A percentile compares a stretch with the other conserved stretches of the same genome.
Evolutionary conservation across 352 stramenopile species (phyloP).

Genomic region (Thalassiosira hispida): DNA sequence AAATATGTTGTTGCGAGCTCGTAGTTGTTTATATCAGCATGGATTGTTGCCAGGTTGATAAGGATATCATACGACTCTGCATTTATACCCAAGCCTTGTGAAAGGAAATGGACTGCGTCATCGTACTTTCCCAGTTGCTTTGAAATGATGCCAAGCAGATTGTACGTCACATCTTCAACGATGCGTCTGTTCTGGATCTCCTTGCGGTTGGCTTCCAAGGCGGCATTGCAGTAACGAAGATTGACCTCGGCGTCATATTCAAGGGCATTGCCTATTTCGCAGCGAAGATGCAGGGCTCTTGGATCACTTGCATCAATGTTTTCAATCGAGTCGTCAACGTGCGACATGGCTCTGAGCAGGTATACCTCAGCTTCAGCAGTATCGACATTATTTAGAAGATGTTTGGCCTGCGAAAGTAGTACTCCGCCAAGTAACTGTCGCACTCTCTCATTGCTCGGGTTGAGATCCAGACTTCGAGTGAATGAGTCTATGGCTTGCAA

Average conservation of each 20-base stretch:
- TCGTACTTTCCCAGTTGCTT: constrained; percentile 19
- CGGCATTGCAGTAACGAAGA: constrained; percentile 16
- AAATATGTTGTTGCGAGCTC: constrained; percentile 27
- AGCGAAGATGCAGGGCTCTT: constrained; percentile 38
- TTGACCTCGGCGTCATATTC: constrained; percentile 7
- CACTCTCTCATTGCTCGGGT: constrained; percentile 12
- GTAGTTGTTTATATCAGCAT: constrained; percentile 8
- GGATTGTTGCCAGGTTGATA: constrained; percentile 36
- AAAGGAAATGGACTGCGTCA: constrained; percentile 28
- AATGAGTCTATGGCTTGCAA: constrained; percentile 31
- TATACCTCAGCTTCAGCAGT: constrained; percentile 5
- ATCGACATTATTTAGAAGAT: background rate
- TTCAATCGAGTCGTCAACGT: constrained; percentile 28
- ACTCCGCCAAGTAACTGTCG: constrained; percentile 25
- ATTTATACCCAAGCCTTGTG: constrained; percentile 18
- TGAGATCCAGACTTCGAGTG: constrained; percentile 7
- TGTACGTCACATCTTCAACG: constrained; percentile 23
- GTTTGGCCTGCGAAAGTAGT: constrained; percentile 9
- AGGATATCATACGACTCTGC: constrained; percentile 32
- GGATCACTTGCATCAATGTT: constrained; percentile 1
- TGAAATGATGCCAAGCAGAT: constrained; percentile 30
- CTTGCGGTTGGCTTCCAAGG: constrained; percentile 18
- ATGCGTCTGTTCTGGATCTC: constrained; percentile 11
- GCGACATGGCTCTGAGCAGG: background rate
- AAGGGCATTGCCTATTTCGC: constrained; percentile 18